Evolutionary conservation across 1,284 basidiomycete species (phyloP), one percentile per base, ranked within the genome.

Genomic region (Cutaneotrichosporon cutaneum): DNA sequence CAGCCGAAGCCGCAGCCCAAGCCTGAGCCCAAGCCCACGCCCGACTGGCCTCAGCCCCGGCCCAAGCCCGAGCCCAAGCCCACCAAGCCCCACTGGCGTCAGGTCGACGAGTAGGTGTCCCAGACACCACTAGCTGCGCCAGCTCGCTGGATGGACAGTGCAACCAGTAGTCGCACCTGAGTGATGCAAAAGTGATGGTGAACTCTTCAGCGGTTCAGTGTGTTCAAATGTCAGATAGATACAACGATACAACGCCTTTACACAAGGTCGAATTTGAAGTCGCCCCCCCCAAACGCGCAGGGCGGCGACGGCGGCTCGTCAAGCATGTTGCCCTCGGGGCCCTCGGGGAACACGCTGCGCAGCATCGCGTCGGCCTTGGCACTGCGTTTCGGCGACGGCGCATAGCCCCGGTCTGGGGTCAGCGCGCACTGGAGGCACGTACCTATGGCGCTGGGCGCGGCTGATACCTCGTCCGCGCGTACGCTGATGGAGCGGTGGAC

Each of bases 281-380:
- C 55, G 55, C 48, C 55, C 18, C 55, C 55, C 18, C 55, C 55
- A 35, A 56, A 56, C 9, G 44, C 44, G 44, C 55, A 47, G 2
- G 44, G 44, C 27, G 55, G 55, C n/a, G 55, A 56, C 32, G 55
- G 55, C 7, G 52, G 52, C 21, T 39, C 52, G 44, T 56, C 55
- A 18, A 55, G n/a, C n/a, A n/a, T n/a, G n/a, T n/a, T n/a, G n/a
- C n/a, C n/a, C n/a, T n/a, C n/a, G n/a, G n/a, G 11, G 35, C 16
- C 36, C 5, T 21, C 39, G 22, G 26, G 8, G 11, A 55, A 55
- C 36, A 45, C 24, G 26, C 14, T 1, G 3, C 22, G 26, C 32
- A 44, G 16, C 21, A 44, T 16, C 18, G 24, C 54, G 6, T 42
- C 35, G 18, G 39, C 54, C 26, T 44, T 45, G 8, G 11, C 16